Percentiles rank a stretch among this genome's conserved stretches.
These are phyloP conservation scores for Eurotiales sp. DNA, from an alignment of 2,329 filamentous ascomycete genomes.

Conservation along the genomic window DNA sequence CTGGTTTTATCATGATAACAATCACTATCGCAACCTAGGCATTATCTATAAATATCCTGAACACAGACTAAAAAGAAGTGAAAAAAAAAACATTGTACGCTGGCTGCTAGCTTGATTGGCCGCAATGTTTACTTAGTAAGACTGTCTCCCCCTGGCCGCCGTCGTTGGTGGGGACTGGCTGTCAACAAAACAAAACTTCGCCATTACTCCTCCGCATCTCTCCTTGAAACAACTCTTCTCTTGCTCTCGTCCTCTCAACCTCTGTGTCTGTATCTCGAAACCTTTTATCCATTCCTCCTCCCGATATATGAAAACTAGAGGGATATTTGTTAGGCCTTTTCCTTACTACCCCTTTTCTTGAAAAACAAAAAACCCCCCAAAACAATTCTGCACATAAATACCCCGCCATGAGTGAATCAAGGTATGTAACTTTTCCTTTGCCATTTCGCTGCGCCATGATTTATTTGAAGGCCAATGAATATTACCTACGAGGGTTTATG, in stretches of 20 bases:
- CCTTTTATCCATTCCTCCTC: no score
- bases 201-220: constrained; percentile 16
- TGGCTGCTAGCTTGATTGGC: constrained; percentile 8
- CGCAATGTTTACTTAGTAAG: constrained; percentile 10
- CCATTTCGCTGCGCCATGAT: not conserved
- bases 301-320: not conserved
- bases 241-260: not conserved
- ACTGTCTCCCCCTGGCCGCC: not conserved
- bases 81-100: no score
- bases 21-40: no score
- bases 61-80: no score
- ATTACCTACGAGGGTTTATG: not conserved
- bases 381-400: constrained; percentile 22
- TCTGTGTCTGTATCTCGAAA: no score
- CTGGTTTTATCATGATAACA: no score
- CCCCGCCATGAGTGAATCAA: constrained; percentile 62
- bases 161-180: constrained; percentile 4
- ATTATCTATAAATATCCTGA: no score
- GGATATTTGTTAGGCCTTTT: no score
- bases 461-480: not conserved
- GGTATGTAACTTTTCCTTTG: constrained; percentile 41
- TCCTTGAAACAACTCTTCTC: not conserved
- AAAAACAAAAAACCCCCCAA: constrained; percentile 1
- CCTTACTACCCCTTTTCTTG: no score
- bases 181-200: constrained; percentile 16